These are phyloP conservation scores for Lasiosphaeris hirsuta DNA, from an alignment of 495 filamentous ascomycete species.

Conservation along the genomic window DNA sequence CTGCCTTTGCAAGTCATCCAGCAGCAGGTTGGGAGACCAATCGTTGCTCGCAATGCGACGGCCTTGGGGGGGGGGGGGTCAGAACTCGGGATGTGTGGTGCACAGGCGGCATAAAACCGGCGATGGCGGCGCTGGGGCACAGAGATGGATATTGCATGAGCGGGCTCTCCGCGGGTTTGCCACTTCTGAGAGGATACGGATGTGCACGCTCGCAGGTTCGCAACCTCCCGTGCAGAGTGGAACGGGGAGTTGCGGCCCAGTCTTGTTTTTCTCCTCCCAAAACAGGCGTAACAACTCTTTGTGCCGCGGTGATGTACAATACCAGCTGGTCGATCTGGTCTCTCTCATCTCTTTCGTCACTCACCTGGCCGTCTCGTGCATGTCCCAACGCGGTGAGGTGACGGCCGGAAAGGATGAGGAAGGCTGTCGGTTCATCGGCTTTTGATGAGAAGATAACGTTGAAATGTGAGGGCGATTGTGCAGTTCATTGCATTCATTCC, in stretches of 20 bases:
- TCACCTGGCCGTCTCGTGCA: too few relatives aligned
- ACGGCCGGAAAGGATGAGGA: too few relatives aligned
- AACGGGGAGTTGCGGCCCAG: too few relatives aligned
- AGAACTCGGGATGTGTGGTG: constrained; percentile 13
- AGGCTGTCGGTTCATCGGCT: too few relatives aligned
- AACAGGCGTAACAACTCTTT: too few relatives aligned
- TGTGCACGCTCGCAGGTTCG: too few relatives aligned
- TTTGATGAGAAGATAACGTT: background rate
- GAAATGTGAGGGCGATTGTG: background rate
- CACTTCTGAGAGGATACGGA: background rate
- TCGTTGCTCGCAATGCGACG: background rate
- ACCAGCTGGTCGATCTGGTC: too few relatives aligned
- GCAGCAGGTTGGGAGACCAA: constrained; percentile 8
- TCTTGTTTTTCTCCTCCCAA: too few relatives aligned
- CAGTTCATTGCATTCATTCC: background rate
- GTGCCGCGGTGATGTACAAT: too few relatives aligned
- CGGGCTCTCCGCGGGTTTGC: constrained; percentile 3
- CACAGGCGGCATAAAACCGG: constrained; percentile 14
- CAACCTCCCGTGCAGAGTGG: too few relatives aligned
- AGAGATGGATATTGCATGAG: background rate
- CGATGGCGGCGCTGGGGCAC: constrained; percentile 11
- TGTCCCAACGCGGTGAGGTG: too few relatives aligned
- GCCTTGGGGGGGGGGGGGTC: constrained; percentile 7
- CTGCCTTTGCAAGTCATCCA: constrained; percentile 17
- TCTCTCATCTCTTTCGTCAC: too few relatives aligned